Evolutionary conservation across 1,284 basidiomycete genomes (phyloP).

Genomic region (Puccinia hordei): DNA sequence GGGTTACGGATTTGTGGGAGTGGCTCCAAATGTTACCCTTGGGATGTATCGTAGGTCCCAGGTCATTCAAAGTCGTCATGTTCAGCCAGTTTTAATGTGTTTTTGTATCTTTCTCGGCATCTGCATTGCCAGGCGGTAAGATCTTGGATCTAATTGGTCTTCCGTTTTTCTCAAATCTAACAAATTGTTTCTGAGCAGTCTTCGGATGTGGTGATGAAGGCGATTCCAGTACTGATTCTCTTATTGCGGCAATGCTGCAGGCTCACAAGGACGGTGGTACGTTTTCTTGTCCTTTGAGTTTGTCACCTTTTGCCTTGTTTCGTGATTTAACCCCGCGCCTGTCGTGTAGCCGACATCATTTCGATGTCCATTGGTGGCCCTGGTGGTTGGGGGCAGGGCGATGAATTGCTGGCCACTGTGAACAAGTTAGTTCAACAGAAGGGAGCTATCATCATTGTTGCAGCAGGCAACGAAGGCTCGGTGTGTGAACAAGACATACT

Average conservation of each 20-base stretch:
- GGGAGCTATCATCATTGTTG: constrained; percentile 2
- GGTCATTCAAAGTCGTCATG: neutral
- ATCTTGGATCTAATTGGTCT: too few relatives aligned
- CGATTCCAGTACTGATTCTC: too few relatives aligned
- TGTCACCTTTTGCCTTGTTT: neutral
- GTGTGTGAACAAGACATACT: neutral
- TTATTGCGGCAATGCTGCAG: constrained; percentile 13
- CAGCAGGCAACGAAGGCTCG: constrained; percentile 40
- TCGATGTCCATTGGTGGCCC: neutral
- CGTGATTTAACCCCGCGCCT: too few relatives aligned
- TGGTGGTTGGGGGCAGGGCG: constrained; percentile 35
- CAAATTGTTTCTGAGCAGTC: neutral
- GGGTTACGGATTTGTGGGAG: constrained; percentile 16
- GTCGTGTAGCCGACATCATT: constrained; percentile 39
- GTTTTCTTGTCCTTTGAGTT: too few relatives aligned
- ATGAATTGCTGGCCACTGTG: neutral
- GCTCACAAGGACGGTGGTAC: constrained; percentile 44
- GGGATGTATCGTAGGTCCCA: constrained; percentile 27
- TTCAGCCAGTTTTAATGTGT: too few relatives aligned
- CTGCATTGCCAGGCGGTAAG: neutral
- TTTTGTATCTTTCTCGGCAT: neutral
- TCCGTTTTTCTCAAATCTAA: neutral
- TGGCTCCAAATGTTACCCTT: constrained; percentile 27
- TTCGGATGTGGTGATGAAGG: constrained; percentile 22
- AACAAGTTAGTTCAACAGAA: constrained; percentile 28